A percentile compares a stretch with the other conserved stretches of the same genome.
Conservation (phyloP, 805 yeast genomes). For the Candida sakaeoensis region DNA sequence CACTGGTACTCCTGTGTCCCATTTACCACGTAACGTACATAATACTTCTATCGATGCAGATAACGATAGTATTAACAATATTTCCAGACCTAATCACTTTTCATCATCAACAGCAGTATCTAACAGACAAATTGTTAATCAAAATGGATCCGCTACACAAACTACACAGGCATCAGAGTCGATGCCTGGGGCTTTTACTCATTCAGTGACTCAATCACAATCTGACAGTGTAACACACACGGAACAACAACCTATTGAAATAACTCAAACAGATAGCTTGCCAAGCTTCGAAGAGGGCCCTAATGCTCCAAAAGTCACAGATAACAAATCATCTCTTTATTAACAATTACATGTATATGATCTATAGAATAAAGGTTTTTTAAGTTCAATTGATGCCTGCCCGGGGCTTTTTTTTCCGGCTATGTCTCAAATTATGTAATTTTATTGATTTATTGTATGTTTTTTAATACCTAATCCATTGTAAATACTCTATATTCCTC, state of each 20-base stretch:
- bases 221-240: neutral
- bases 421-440: too few species aligned
- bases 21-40: neutral
- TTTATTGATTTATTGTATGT: too few species aligned
- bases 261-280: neutral
- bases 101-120: neutral
- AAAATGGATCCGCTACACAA: neutral
- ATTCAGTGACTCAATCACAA: neutral
- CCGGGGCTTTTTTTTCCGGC: too few species aligned
- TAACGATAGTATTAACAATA: conserved; percentile 7
- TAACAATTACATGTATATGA: neutral
- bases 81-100: conserved; percentile 7
- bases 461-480: too few species aligned
- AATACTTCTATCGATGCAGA: neutral
- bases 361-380: too few species aligned
- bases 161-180: neutral
- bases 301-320: neutral
- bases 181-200: neutral
- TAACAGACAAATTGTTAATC: neutral
- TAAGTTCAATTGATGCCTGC: too few species aligned
- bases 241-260: neutral
- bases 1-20: neutral
- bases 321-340: neutral
- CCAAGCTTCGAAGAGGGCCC: conserved; percentile 1
- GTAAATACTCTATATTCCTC: too few species aligned